Evolutionary conservation across 106 monocot species (phyloP).

Genomic region (Vanilla planifolia): DNA sequence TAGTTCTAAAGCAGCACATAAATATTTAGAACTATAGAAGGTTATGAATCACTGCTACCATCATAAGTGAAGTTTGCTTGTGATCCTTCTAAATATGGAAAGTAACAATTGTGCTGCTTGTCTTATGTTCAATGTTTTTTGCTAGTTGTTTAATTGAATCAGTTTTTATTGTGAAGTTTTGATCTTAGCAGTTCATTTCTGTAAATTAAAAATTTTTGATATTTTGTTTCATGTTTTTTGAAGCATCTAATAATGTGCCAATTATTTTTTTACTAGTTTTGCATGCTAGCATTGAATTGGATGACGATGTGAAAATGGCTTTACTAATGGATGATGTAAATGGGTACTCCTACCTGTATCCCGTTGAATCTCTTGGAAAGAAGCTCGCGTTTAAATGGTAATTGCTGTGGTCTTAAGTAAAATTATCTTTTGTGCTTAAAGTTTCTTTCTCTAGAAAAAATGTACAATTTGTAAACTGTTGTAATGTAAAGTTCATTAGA

Average conservation of each 20-base stretch:
- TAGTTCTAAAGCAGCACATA: no score
- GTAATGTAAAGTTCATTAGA: background rate
- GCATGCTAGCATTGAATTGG: conserved; percentile 42
- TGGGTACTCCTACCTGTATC: conserved; percentile 82
- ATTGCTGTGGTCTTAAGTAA: background rate
- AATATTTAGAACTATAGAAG: no score
- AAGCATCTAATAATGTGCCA: background rate
- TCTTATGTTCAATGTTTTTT: no score
- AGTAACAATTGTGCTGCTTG: background rate
- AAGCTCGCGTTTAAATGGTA: conserved; percentile 86
- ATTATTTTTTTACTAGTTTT: conserved; percentile 24
- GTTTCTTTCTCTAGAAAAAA: no score
- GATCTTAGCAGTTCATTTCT: no score
- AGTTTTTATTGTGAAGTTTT: no score
- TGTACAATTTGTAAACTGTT: no score
- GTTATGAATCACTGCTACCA: no score
- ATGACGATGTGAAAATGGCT: conserved; percentile 67
- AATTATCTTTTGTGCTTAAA: no score
- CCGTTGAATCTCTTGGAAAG: conserved; percentile 58
- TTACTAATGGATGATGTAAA: conserved; percentile 77
- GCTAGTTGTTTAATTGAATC: no score
- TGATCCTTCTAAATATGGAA: background rate
- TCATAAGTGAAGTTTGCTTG: no score
- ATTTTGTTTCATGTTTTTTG: background rate
- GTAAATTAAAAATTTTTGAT: background rate